These are phyloP conservation scores for Endothia cerciana DNA, from an alignment of 2,329 filamentous ascomycete species.

Conservation along the genomic window DNA sequence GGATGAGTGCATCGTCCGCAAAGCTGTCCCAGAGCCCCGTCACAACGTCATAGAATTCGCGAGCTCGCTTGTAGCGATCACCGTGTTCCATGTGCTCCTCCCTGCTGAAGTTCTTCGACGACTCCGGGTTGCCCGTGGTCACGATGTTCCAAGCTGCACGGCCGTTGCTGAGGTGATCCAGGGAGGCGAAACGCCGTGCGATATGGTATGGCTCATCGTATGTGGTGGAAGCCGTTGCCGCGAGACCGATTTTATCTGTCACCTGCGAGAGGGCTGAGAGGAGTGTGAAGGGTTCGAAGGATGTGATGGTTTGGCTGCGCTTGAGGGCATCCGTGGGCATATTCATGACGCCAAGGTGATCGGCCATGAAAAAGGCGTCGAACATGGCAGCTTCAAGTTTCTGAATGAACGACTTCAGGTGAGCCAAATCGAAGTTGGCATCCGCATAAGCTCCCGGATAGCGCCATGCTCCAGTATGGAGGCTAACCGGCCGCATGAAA, in stretches of 20 bases:
- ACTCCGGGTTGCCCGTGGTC: constrained; percentile 56
- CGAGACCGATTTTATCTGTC: constrained; percentile 55
- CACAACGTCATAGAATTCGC: constrained; percentile 58
- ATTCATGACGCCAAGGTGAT: constrained; percentile 57
- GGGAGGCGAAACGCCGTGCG: constrained; percentile 55
- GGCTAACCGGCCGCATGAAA: constrained; percentile 61
- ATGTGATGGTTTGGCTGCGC: constrained; percentile 61
- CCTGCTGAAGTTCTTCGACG: constrained; percentile 54
- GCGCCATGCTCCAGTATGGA: constrained; percentile 61
- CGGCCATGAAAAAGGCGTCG: constrained; percentile 61
- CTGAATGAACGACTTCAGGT: constrained; percentile 57
- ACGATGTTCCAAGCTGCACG: constrained; percentile 60
- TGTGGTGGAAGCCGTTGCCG: constrained; percentile 57
- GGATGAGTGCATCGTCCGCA: constrained; percentile 58
- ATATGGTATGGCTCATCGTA: constrained; percentile 59
- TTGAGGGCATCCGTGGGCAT: constrained; percentile 61
- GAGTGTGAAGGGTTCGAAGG: constrained; percentile 59
- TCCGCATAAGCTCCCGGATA: constrained; percentile 59
- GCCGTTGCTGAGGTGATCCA: constrained; percentile 56
- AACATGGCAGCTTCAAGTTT: constrained; percentile 58
- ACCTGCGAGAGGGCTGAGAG: constrained; percentile 53
- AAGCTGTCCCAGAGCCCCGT: constrained; percentile 59
- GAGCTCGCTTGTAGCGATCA: constrained; percentile 54
- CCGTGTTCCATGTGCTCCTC: constrained; percentile 54
- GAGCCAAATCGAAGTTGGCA: constrained; percentile 60